These are phyloP conservation scores for Akanthomyces lecanii DNA, from an alignment of 2,329 filamentous ascomycete species.

Conservation along the genomic window DNA sequence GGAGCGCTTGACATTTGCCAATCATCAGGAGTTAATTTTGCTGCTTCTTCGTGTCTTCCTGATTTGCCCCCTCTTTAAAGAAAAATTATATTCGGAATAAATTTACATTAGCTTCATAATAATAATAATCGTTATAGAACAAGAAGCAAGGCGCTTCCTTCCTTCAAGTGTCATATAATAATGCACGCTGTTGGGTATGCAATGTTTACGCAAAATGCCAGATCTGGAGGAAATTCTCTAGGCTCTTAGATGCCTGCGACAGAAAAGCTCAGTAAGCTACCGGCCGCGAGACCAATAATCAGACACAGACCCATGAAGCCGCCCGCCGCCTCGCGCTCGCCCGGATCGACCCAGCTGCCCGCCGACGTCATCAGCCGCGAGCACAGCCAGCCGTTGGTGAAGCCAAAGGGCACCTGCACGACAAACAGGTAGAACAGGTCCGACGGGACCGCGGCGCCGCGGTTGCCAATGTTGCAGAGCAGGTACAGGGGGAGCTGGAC, in stretches of 20 bases:
- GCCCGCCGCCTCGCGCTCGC: constrained; percentile 82
- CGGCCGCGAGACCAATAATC: constrained; percentile 75
- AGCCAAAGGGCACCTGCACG: constrained; percentile 78
- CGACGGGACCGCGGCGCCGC: constrained; percentile 68
- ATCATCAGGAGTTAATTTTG: not conserved
- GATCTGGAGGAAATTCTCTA: constrained; percentile 16
- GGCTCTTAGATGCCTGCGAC: constrained; percentile 47
- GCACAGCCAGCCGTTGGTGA: constrained; percentile 82
- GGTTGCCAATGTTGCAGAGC: constrained; percentile 80
- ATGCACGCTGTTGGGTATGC: too few species aligned
- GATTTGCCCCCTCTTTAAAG: not conserved
- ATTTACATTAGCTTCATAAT: constrained; percentile 11
- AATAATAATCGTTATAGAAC: constrained; percentile 10
- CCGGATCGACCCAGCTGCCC: constrained; percentile 71
- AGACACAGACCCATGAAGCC: constrained; percentile 92
- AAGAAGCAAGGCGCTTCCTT: not conserved
- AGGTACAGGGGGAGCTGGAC: constrained; percentile 80
- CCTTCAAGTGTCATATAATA: not conserved
- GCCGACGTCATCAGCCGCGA: constrained; percentile 91
- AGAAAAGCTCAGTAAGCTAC: constrained; percentile 87
- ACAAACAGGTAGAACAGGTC: constrained; percentile 84
- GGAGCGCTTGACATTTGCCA: constrained; percentile 3
- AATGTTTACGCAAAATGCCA: not conserved
- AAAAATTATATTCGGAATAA: not conserved
- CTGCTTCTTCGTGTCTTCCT: not conserved